Conservation (phyloP, 176 grass and related monocot species). For the Calamus simplicifolius region DNA sequence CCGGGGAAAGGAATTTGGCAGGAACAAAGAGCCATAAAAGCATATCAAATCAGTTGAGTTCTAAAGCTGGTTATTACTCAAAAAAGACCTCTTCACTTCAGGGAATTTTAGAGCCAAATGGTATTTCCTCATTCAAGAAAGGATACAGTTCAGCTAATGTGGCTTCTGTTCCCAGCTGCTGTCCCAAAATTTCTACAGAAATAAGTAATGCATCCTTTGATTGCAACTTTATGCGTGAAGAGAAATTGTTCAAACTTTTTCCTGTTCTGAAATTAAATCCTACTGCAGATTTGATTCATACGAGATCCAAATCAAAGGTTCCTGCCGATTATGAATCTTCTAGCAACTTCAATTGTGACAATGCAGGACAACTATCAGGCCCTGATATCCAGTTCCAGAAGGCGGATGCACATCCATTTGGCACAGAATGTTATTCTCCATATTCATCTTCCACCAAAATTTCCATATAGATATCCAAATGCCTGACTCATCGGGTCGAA, state of each 20-base stretch:
- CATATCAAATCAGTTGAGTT: not conserved
- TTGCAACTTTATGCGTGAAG: not conserved
- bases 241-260: not conserved
- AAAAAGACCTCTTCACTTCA: not conserved
- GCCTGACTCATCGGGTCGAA: constrained; percentile 21
- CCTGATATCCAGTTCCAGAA: constrained; percentile 18
- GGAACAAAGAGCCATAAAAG: not conserved
- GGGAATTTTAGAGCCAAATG: not conserved
- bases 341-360: constrained; percentile 14
- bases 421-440: constrained; percentile 16
- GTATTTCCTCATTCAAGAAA: not conserved
- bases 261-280: constrained; percentile 4
- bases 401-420: constrained; percentile 31
- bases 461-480: constrained; percentile 25
- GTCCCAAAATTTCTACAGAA: not conserved
- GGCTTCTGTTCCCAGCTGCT: not conserved
- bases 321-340: not conserved
- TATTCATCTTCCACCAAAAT: constrained; percentile 10
- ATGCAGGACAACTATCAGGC: not conserved
- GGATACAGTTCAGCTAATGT: not conserved
- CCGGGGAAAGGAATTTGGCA: not conserved
- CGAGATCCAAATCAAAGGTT: not conserved
- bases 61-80: not conserved
- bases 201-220: not conserved
- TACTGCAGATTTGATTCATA: not conserved